A percentile compares a stretch with the other conserved stretches of the same genome.
Evolutionary conservation across 1,284 basidiomycete genomes (phyloP).

Genomic region (Ceratobasidium sp.): DNA sequence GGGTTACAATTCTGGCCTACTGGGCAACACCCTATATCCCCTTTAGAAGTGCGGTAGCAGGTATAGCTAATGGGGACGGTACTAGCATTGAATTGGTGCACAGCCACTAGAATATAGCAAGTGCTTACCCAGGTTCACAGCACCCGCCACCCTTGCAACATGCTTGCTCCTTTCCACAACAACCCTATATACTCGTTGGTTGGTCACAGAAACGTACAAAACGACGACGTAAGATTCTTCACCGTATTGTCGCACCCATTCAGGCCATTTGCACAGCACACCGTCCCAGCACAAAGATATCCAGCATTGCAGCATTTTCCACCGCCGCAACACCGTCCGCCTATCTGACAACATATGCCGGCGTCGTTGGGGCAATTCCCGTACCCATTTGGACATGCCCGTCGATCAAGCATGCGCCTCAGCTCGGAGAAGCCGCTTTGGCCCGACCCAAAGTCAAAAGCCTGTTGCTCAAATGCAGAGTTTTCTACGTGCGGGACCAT

Average conservation of each 20-base stretch:
- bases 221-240: neutral
- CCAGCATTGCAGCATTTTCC: conserved; percentile 23
- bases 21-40: conserved; percentile 28
- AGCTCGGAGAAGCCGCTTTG: conserved; percentile 36
- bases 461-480: conserved; percentile 4
- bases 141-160: conserved; percentile 38
- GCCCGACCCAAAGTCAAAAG: conserved; percentile 33
- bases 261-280: neutral
- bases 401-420: conserved; percentile 5
- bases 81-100: too few relatives aligned
- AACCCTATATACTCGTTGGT: conserved; percentile 8
- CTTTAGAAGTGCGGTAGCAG: too few relatives aligned
- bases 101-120: neutral
- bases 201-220: neutral
- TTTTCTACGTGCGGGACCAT: conserved; percentile 20
- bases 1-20: conserved; percentile 22
- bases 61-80: too few relatives aligned
- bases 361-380: conserved; percentile 17
- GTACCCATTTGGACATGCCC: conserved; percentile 1
- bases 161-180: conserved; percentile 7
- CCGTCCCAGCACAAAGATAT: neutral
- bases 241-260: conserved; percentile 29
- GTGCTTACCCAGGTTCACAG: conserved; percentile 11
- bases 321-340: conserved; percentile 27
- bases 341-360: conserved; percentile 18